These are phyloP conservation scores for Fusarium torreyae DNA, from an alignment of 2,329 filamentous ascomycete species.

Conservation along the genomic window DNA sequence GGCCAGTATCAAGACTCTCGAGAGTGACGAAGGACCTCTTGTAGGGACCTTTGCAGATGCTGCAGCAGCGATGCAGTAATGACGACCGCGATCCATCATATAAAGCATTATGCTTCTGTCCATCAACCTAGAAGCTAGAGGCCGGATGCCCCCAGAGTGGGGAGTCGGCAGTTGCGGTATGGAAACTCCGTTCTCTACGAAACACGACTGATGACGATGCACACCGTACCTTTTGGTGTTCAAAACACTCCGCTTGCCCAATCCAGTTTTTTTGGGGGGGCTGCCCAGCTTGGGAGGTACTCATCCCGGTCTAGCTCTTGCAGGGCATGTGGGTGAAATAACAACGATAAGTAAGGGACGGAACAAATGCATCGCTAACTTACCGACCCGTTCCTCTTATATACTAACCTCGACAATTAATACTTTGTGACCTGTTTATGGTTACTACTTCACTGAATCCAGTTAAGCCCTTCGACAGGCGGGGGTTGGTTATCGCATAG, in stretches of 20 bases:
- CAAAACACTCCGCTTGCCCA: slow-evolving; percentile 17
- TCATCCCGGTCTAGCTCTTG: slow-evolving; percentile 16
- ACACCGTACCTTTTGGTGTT: slow-evolving; percentile 26
- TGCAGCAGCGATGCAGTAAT: slow-evolving; percentile 64
- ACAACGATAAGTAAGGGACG: slow-evolving; percentile 33
- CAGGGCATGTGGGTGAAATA: slow-evolving; percentile 26
- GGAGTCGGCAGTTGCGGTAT: slow-evolving; percentile 20
- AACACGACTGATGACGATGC: slow-evolving; percentile 16
- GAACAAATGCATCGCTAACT: slow-evolving; percentile 20
- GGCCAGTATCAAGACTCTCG: slow-evolving; percentile 54
- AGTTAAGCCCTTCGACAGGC: slow-evolving; percentile 8
- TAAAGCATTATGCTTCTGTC: neutral
- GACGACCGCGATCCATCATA: slow-evolving; percentile 3
- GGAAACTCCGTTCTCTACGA: slow-evolving; percentile 15
- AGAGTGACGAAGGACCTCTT: slow-evolving; percentile 60
- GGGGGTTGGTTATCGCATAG: slow-evolving; percentile 17
- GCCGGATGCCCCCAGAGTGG: neutral
- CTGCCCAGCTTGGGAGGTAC: slow-evolving; percentile 9
- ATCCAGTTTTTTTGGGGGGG: neutral
- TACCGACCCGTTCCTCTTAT: slow-evolving; percentile 17
- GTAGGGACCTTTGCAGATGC: slow-evolving; percentile 75
- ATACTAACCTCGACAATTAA: slow-evolving; percentile 35
- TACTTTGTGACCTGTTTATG: slow-evolving; percentile 10
- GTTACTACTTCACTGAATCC: slow-evolving; percentile 19
- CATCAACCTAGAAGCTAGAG: slow-evolving; percentile 8